Conservation (phyloP, 139 green algal species). For the Chlamydomonas sp. region DNA sequence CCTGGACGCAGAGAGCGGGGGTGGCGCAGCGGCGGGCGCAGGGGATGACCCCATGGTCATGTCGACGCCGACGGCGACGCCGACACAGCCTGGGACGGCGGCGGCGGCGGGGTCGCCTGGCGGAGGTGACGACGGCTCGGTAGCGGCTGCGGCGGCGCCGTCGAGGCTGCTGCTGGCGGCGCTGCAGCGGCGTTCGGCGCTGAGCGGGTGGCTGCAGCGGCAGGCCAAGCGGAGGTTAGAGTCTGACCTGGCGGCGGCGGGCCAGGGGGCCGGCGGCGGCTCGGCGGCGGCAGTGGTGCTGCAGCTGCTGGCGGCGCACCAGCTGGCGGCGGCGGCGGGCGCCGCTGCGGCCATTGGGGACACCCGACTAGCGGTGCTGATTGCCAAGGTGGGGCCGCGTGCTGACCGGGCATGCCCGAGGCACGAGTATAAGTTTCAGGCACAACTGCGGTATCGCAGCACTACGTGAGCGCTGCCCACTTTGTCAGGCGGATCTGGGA, state of each 20-base stretch:
- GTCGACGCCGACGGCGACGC: constrained; percentile 12
- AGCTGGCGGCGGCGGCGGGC: constrained; percentile 53
- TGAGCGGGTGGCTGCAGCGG: constrained; percentile 54
- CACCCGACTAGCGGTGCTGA: constrained; percentile 77
- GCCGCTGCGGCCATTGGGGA: constrained; percentile 74
- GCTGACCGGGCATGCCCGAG: neutral
- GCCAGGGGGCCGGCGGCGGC: constrained; percentile 6
- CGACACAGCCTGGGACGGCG: neutral
- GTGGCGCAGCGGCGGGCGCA: constrained; percentile 7
- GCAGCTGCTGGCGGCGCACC: constrained; percentile 72
- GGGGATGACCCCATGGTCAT: constrained; percentile 9
- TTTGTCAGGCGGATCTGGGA: too few relatives aligned
- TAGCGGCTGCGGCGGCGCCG: neutral
- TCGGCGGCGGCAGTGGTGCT: constrained; percentile 55
- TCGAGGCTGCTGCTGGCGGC: constrained; percentile 30
- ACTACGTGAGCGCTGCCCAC: too few relatives aligned
- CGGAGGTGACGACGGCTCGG: constrained; percentile 1
- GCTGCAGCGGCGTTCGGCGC: constrained; percentile 38
- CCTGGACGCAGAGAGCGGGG: neutral
- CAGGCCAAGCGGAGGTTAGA: constrained; percentile 44
- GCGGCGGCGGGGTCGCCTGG: neutral
- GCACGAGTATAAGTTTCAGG: neutral
- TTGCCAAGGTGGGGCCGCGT: constrained; percentile 52
- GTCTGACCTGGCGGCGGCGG: constrained; percentile 18
- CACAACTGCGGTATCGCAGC: neutral